These are phyloP conservation scores for Myriangium duriaei DNA, from an alignment of 2,329 filamentous ascomycete genomes.

Conservation along the genomic window DNA sequence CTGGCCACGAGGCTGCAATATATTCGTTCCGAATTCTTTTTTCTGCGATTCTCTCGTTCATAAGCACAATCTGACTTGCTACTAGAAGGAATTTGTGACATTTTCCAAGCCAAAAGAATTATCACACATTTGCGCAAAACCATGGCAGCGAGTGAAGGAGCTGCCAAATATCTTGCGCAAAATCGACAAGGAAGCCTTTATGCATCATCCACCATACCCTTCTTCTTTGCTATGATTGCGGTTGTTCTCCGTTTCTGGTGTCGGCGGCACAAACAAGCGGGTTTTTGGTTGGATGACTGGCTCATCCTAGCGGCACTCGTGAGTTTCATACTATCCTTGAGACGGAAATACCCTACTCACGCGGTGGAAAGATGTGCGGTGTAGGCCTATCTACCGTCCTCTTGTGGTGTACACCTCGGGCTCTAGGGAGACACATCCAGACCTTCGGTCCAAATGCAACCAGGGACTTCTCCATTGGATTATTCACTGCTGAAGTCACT, in stretches of 20 bases:
- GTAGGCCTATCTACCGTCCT: not conserved
- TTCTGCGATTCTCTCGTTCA: too few species aligned
- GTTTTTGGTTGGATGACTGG: slow-evolving; percentile 4
- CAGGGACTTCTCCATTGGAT: not conserved
- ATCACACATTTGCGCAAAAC: too few species aligned
- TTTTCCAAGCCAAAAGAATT: too few species aligned
- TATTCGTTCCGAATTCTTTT: too few species aligned
- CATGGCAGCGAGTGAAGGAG: too few species aligned
- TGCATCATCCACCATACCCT: not conserved
- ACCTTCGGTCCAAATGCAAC: not conserved
- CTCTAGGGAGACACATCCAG: not conserved
- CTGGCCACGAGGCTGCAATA: too few species aligned
- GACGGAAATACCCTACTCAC: too few species aligned
- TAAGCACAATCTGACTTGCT: too few species aligned
- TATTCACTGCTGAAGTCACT: slow-evolving; percentile 2
- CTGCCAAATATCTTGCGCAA: too few species aligned
- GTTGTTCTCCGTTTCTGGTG: not conserved
- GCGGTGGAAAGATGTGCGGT: not conserved
- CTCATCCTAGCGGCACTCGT: not conserved
- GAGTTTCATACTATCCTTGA: too few species aligned
- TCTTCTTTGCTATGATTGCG: not conserved
- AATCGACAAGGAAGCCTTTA: slow-evolving; percentile 1
- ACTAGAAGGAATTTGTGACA: too few species aligned
- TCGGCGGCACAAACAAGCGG: not conserved
- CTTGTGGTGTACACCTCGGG: not conserved